Evolutionary conservation across 2,329 filamentous ascomycete species (phyloP).

Genomic region (Exserohilum rostratum): DNA sequence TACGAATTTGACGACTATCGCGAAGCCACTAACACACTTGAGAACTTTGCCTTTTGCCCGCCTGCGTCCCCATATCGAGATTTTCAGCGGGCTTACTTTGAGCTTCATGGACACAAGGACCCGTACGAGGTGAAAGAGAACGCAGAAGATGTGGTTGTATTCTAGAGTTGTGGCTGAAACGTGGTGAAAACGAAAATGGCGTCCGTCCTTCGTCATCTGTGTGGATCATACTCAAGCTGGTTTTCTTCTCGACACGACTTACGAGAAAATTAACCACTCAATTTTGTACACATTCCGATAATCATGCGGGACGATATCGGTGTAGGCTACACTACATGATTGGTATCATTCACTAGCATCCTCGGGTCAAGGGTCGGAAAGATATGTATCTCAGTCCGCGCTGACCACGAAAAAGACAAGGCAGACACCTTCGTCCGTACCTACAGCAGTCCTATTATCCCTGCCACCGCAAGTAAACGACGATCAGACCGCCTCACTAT

Average conservation of each 20-base stretch:
- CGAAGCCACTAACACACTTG: slow-evolving; percentile 44
- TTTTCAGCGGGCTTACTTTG: slow-evolving; percentile 41
- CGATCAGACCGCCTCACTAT: background rate
- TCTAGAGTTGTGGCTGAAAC: slow-evolving; percentile 10
- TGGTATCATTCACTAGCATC: background rate
- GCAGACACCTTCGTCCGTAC: background rate
- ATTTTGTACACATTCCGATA: slow-evolving; percentile 4
- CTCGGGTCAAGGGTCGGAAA: slow-evolving; percentile 3
- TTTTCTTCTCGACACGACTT: background rate
- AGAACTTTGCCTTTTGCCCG: slow-evolving; percentile 44
- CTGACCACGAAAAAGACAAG: slow-evolving; percentile 13
- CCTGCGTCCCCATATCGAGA: slow-evolving; percentile 36
- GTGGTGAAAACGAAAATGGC: background rate
- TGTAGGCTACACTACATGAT: slow-evolving; percentile 13
- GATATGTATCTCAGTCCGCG: background rate
- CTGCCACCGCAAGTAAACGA: background rate
- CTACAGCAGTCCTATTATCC: background rate
- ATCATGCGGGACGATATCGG: slow-evolving; percentile 9
- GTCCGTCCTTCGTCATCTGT: background rate
- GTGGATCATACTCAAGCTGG: slow-evolving; percentile 3
- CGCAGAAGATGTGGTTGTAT: slow-evolving; percentile 23
- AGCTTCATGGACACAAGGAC: slow-evolving; percentile 43
- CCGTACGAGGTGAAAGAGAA: slow-evolving; percentile 32
- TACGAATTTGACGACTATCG: slow-evolving; percentile 44
- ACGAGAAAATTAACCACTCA: background rate